Evolutionary conservation across 306 rosid species (phyloP).

Genomic region (Prunus davidiana): DNA sequence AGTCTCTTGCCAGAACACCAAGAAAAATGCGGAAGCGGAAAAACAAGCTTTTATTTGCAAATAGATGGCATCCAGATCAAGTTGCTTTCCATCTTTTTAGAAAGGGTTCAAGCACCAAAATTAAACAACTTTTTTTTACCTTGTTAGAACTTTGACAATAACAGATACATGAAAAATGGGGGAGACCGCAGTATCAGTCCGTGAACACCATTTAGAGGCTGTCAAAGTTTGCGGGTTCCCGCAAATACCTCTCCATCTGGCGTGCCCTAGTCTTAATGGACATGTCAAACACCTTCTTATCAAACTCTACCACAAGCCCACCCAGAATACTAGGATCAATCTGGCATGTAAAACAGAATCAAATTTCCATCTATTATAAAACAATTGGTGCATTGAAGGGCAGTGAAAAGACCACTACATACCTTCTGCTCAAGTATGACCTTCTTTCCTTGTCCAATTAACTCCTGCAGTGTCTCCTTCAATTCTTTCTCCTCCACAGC

Average conservation of each 20-base stretch:
- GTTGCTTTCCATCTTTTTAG: conserved; percentile 33
- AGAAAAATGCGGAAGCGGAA: too few relatives aligned
- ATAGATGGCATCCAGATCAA: conserved; percentile 36
- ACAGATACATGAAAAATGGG: conserved; percentile 15
- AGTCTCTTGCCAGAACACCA: conserved; percentile 6
- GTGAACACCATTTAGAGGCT: conserved; percentile 42
- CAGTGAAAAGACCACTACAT: not conserved
- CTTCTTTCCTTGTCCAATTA: conserved; percentile 71
- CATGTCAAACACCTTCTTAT: conserved; percentile 83
- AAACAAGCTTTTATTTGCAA: conserved; percentile 64
- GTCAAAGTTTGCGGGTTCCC: conserved; percentile 53
- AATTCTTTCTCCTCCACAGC: conserved; percentile 85
- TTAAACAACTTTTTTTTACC: conserved; percentile 21
- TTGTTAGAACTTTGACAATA: conserved; percentile 19
- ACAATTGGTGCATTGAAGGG: not conserved
- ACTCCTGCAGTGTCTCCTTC: conserved; percentile 74
- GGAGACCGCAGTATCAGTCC: conserved; percentile 15
- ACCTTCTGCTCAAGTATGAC: conserved; percentile 90
- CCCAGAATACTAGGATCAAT: conserved; percentile 87
- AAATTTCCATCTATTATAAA: not conserved
- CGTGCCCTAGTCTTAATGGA: conserved; percentile 80
- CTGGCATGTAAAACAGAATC: conserved; percentile 32
- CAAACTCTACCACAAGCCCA: conserved; percentile 80
- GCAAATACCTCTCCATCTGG: conserved; percentile 93
- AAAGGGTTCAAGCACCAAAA: conserved; percentile 32